A percentile compares a stretch with the other conserved stretches of the same genome.
Evolutionary conservation across 768 basidiomycete genomes (phyloP).

Genomic region (Naematelia encephala): DNA sequence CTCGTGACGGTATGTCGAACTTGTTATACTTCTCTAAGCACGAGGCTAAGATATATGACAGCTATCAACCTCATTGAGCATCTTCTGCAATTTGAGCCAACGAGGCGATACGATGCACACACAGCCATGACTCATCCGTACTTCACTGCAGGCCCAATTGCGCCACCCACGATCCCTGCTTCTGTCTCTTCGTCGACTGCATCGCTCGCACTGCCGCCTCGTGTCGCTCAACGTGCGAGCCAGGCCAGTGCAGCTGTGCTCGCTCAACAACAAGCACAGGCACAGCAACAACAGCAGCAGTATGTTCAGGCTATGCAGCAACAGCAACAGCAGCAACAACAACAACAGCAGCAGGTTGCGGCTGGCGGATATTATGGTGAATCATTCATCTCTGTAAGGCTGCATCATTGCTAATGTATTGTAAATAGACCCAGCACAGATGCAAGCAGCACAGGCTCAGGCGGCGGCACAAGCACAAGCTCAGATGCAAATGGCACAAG

Average conservation of each 20-base stretch:
- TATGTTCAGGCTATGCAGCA: constrained; percentile 27
- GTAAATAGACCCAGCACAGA: constrained; percentile 29
- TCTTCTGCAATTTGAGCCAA: constrained; percentile 92
- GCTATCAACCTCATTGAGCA: constrained; percentile 92
- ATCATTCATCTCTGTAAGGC: constrained; percentile 7
- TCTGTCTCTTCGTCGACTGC: constrained; percentile 38
- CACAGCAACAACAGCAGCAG: constrained; percentile 22
- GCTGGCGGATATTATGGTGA: constrained; percentile 40
- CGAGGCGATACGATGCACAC: constrained; percentile 82
- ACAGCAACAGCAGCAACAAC: constrained; percentile 30
- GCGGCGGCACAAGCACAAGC: constrained; percentile 36
- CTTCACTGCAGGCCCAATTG: constrained; percentile 56
- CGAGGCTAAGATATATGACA: constrained; percentile 22
- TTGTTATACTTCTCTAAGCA: neutral
- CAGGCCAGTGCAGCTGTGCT: constrained; percentile 41
- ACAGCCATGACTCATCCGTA: constrained; percentile 91
- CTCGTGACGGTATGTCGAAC: constrained; percentile 39
- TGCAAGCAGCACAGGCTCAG: constrained; percentile 36
- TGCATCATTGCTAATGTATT: neutral
- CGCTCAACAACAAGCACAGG: constrained; percentile 29
- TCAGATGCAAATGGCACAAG: constrained; percentile 42
- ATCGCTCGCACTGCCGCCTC: constrained; percentile 35
- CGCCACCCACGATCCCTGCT: constrained; percentile 38
- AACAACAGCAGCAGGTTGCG: constrained; percentile 30
- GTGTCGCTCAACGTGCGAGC: constrained; percentile 36